Evolutionary conservation across 1,284 basidiomycete genomes (phyloP), one percentile per base, ranked within the genome.

Genomic region (Sanghuangporus weigelae): DNA sequence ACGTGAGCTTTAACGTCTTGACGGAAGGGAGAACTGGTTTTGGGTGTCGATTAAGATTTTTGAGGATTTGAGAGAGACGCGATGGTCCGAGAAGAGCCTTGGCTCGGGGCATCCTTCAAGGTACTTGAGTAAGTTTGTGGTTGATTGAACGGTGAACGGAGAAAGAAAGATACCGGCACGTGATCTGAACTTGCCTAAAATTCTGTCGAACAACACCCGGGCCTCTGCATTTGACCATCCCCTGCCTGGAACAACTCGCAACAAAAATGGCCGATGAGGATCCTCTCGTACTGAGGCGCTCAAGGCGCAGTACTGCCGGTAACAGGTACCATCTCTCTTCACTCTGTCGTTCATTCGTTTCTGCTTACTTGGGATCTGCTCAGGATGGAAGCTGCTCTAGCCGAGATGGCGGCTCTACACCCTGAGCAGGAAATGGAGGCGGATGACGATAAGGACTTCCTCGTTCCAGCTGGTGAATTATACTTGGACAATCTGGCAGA

Each of bases 381-480:
- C 49, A 91, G 89, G 63, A 90, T 90, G 88, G 84, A 86, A 71
- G 82, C 84, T 12, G 89, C 85, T 8, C 75, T 92, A 62, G 89
- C 89, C 2, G 89, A 90, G 73, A 83, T 90, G 74, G 79, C 78
- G 19, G 66, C 81, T 49, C 31, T 62, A 50, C 58, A 65, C 8
- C 86, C 89, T 42, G 84, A 84, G 42, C 68, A 74, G 0, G 77
- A 75, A 21, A 71, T 75, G 2, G 90, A 90, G 40, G 71, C 75
- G 1, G 90, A 91, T 39, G 87, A 90, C 60, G 90, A 93, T 68
- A 73, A 76, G 0, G 91, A 93, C 60, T 93, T 91, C 65, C 69
- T 83, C 3, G 74, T 84, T 42, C 83, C 81, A 51, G 86, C 83
- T 72, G 84, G 87, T 84, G 62, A 31, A 70, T 65, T 36, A 40